Evolutionary conservation across 1,139 yeast genomes (phyloP), one percentile per base, ranked within the genome.

Genomic region (Yamadazyma siamensis): DNA sequence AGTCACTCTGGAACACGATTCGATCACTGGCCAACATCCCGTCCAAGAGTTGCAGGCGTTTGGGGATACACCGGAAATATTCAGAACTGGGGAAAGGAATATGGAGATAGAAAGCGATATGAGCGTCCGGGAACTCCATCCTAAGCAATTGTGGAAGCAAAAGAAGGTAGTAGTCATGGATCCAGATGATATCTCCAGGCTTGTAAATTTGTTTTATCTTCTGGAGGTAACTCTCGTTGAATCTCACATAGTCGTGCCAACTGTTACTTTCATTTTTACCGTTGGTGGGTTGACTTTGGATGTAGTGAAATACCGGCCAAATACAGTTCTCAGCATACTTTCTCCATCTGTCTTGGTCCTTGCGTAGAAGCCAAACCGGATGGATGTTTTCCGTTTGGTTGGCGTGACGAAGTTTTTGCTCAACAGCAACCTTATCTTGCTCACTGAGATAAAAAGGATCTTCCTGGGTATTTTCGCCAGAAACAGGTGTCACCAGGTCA

Each of bases 1-100:
- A 79, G 34, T 76, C 80, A 38, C 87, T 78, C 56, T 91, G 98
- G 59, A 91, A 87, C 6, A 85, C 88, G 31, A 91, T 74, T 46
- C 80, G 74, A 52, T 87, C 87, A 4, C 96, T 80, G 14, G 97
- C 97, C 35, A 94, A 69, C 73, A 91, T 73, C 15, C 98, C 97
- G 50, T 87, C 95, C 38, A 91, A 65, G 29, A 91, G 65, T 48
- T 84, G 82, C 33, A 79, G 71, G 44, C 98, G 73, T 56, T 85
- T 84, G 24, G 96, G 81, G 26, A 91, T 61, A 43, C 95, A 84
- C 38, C 96, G 71, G 61, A 91, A 87, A 54, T 88, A 87, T 58
- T 91, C 98, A n/a, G 89, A 81, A 23, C 95, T 84, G 8, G 98
- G 97, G 72, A 94, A 88, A 10, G 96, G 95, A 5, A 86, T 75